Base-by-base conservation (phyloP, 2,329 filamentous ascomycete genomes). In the Colletotrichum chrysophilum region DNA sequence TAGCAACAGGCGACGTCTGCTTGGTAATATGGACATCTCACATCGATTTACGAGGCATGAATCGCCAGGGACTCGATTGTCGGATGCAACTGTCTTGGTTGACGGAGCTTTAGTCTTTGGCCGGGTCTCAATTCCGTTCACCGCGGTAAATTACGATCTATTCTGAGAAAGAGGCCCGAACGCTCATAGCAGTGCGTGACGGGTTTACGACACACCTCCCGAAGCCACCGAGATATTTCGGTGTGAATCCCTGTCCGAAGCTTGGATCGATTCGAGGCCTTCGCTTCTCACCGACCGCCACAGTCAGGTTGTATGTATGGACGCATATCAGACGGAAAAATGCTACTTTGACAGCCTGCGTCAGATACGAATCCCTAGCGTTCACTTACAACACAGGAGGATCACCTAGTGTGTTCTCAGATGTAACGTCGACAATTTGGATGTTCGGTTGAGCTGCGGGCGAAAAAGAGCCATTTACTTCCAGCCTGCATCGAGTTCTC, bases 141-240 rank as follows among this genome's bases (percentile, higher is more conserved):
- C 55, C 26, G 24, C 16, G 55, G 26, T 30, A 58, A 58, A 58
- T 58, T 26, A 58, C 55, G 13, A 52, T 24, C 43, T 52, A 52
- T 52, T 52, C 43, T 52, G 43, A 52, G 28, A 21, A 61, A 32
- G 32, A 21, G 62, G 24, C 62, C 16, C 34, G 38, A 66, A 55
- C 16, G 21, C 32, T 56, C 62, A 26, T 4, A 28, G 55, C 62
- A 72, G 26, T 58, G 55, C 52, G 48, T 55, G 21, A 48, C 13
- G 61, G 34, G 34, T 60, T 52, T 30, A 26, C 38, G 26, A 56
- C 32, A 26, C 36, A 61, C 38, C 62, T 38, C 66, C 70, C 32
- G 34, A 55, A 28, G 74, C 62, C 64, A 74, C 70, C 48, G 70
- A 69, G 56, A 68, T 64, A 48, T 58, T 73, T 76, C 73, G 74